Evolutionary conservation across 208 protist genomes (phyloP), one percentile per base, ranked within the genome.

Genomic region (Trypanosoma scelopori): DNA sequence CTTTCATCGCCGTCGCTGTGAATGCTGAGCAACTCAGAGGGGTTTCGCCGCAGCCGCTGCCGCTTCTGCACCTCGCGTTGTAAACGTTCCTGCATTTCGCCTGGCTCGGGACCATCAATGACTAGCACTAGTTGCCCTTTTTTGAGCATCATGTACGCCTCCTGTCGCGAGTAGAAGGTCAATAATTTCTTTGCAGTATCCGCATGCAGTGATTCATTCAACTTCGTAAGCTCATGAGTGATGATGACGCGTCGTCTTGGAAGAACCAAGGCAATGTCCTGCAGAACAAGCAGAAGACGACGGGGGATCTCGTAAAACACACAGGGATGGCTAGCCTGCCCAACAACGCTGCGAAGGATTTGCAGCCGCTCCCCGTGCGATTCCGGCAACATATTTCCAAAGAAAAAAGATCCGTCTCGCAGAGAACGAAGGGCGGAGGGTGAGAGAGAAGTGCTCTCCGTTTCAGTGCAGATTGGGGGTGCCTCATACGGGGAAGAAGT

Each of bases 251-350:
- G 82, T n/a, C 91, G 76, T 20, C 76, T 55, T 7, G 91, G 88
- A 41, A 91, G 35, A 6, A 92, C 67, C 4, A 80, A 57, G 0
- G 86, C 88, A 39, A 96, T 91, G 62, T 96, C 91, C 56, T 89
- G 81, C 64, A 96, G 68, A 64, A 92, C 85, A 43, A 69, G 32
- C 46, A 94, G 55, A 43, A 96, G 69, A 23, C 91, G 84, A 0
- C 83, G 80, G n/a, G 91, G 91, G 16, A 93, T 65, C 65, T 96
- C 91, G 69, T 93, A 96, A 63, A 96, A 94, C 12, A 96, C 76
- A 55, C 88, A 93, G 12, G 88, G 86, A 66, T 78, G 78, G 13
- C 65, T 75, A 15, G 83, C 82, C 13, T 82, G 68, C 1, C 76
- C 83, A 23, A 94, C 85, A 27, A 79, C 62, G 37, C 70, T 72